phyloP scores from a whole-genome alignment of 108 stramenopile genomes.

The Cyclostephanos tholiformis region DNA sequence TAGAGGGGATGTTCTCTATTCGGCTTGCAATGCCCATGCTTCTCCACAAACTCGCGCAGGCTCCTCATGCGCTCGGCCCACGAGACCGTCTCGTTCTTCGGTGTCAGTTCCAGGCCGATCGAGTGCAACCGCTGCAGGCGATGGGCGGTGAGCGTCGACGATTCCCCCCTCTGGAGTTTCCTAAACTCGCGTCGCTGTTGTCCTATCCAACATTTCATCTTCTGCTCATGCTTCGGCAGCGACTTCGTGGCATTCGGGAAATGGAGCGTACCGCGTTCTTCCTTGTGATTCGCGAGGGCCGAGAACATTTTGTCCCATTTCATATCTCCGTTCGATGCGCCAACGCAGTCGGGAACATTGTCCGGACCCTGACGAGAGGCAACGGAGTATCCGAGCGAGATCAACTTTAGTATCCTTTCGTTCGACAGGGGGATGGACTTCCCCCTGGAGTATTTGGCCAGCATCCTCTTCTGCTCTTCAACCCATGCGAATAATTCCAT shows the following conservation, averaged over 20 bases:
- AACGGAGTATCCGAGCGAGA: background rate
- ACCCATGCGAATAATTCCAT: background rate
- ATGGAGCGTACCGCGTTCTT: background rate
- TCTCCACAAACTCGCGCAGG: background rate
- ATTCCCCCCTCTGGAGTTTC: background rate
- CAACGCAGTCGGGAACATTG: background rate
- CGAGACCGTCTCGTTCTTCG: background rate
- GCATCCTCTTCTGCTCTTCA: background rate
- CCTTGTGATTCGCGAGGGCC: background rate
- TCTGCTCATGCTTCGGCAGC: background rate
- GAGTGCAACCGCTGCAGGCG: constrained; percentile 1
- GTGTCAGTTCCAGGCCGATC: background rate
- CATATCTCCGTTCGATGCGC: background rate
- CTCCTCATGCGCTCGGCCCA: constrained; percentile 5
- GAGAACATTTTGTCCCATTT: background rate
- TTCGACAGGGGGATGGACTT: background rate
- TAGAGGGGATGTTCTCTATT: background rate
- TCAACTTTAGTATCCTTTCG: background rate
- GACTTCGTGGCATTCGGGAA: background rate
- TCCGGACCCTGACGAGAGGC: background rate
- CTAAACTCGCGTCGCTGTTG: constrained; percentile 7
- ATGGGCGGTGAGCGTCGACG: background rate
- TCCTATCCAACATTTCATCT: background rate
- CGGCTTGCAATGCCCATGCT: constrained; percentile 5
- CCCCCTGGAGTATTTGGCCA: background rate